These are phyloP conservation scores for Sphenostylis stenocarpa DNA, from an alignment of 306 rosid genomes.

Conservation along the genomic window DNA sequence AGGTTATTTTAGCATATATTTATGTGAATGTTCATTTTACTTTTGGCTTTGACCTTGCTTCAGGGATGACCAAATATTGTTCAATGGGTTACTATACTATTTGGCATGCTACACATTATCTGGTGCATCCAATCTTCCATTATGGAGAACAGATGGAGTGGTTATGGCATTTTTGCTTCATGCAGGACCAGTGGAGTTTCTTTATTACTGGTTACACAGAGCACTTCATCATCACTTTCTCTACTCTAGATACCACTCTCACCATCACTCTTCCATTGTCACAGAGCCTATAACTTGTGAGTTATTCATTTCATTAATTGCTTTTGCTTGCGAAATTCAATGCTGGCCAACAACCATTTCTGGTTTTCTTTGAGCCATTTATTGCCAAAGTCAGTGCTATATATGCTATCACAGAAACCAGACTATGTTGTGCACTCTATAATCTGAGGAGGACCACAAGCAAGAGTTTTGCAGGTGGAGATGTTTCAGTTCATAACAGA, in stretches of 20 bases:
- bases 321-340: not conserved
- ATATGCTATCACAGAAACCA: not conserved
- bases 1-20: too few species aligned
- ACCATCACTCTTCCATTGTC: conserved; percentile 51
- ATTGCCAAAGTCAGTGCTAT: not conserved
- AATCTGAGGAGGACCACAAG: not conserved
- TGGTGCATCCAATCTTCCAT: conserved; percentile 37
- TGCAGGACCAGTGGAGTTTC: conserved; percentile 65
- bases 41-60: not conserved
- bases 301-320: not conserved
- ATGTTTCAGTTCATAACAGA: not conserved
- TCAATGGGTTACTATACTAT: conserved; percentile 48
- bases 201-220: conserved; percentile 78
- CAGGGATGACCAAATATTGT: conserved; percentile 78
- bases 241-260: conserved; percentile 72
- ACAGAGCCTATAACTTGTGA: conserved; percentile 50
- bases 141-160: conserved; percentile 58
- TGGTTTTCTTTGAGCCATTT: not conserved
- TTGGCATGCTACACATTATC: not conserved
- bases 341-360: not conserved
- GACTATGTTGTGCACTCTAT: not conserved
- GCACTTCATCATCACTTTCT: conserved; percentile 77
- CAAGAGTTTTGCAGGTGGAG: not conserved
- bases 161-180: conserved; percentile 46
- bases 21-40: not conserved